Base-by-base conservation (phyloP, 2,329 filamentous ascomycete genomes). In the Pseudogymnoascus sp. region DNA sequence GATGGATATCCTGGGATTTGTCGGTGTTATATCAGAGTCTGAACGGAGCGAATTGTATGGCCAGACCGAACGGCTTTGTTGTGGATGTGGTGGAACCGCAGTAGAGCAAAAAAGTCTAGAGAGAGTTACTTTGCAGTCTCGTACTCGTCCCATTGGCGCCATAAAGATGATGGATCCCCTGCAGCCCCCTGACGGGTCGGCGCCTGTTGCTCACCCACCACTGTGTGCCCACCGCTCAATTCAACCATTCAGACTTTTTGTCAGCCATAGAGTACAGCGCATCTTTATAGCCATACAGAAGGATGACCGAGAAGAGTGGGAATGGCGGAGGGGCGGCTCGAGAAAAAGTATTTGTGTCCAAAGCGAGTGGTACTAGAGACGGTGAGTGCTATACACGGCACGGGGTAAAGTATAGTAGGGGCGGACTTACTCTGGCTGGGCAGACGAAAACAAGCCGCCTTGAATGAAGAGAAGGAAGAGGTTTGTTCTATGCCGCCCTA, bases 121-220 rank as follows among this genome's bases (percentile, higher is more conserved):
- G 25, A 25, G 5, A 45, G 21, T 18, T 13, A 45, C 18, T n/a
- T n/a, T 52, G 27, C 27, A 52, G 18, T 25, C 27, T 52, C 45
- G 27, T 52, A 52, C 45, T 52, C 45, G 45, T 27, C 45, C 27
- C 3, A 52, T 52, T 52, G 45, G 45, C 45, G 45, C 45, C 45
- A 7, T 1, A 15, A n/a, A 52, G 45, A 52, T 5, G 45, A 52
- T 48, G 42, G 42, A 48, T 48, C 42, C 42, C 27, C 27, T 52
- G 45, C 27, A 52, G n/a, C 18, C 45, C 45, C 45, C 45, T 52
- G 45, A 52, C 45, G 45, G 45, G 45, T 52, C 45, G 42, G 42
- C 42, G 42, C 42, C 42, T 48, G 42, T 29, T 52, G 45, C 45
- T n/a, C 45, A 52, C 45, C 45, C 45, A 52, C 45, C 45, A 52